A percentile compares a stretch with the other conserved stretches of the same genome.
phyloP scores from a whole-genome alignment of 1,284 basidiomycete genomes.

The Takashimella koratensis region DNA sequence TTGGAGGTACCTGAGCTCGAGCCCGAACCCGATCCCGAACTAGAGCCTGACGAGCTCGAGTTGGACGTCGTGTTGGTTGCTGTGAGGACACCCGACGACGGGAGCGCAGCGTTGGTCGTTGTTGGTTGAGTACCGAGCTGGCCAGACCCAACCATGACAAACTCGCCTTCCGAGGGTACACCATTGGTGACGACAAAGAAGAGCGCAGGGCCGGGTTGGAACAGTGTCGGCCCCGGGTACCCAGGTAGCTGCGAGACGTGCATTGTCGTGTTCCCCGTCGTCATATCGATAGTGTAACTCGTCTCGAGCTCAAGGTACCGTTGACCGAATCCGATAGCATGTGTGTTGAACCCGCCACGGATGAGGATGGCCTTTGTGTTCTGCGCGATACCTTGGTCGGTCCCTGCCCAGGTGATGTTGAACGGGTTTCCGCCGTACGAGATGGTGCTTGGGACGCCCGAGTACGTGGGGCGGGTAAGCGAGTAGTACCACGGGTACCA shows the following conservation, averaged over 20 bases:
- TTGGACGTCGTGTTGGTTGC: constrained; percentile 5
- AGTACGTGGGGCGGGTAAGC: constrained; percentile 60
- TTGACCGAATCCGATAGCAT: constrained; percentile 67
- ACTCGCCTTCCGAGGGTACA: constrained; percentile 70
- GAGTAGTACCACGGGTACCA: constrained; percentile 56
- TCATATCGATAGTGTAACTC: constrained; percentile 73
- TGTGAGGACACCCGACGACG: constrained; percentile 39
- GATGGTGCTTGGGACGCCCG: constrained; percentile 31
- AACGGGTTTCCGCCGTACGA: constrained; percentile 77
- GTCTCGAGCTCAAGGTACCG: constrained; percentile 62
- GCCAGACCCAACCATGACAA: constrained; percentile 74
- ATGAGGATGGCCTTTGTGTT: constrained; percentile 69
- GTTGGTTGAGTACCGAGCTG: constrained; percentile 66
- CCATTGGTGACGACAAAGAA: constrained; percentile 76
- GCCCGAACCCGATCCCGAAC: not conserved
- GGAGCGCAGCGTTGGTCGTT: constrained; percentile 56
- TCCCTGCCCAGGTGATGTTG: constrained; percentile 62
- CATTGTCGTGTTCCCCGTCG: constrained; percentile 64
- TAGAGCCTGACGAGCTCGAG: not conserved
- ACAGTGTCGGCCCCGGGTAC: constrained; percentile 63
- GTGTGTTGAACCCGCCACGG: constrained; percentile 89
- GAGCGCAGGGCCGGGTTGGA: constrained; percentile 81
- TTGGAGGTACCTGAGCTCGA: not conserved
- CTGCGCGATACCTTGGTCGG: constrained; percentile 51
- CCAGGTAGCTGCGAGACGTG: constrained; percentile 77